Base-by-base conservation (phyloP, 345 rosid genomes). In the Euphorbia lathyris region DNA sequence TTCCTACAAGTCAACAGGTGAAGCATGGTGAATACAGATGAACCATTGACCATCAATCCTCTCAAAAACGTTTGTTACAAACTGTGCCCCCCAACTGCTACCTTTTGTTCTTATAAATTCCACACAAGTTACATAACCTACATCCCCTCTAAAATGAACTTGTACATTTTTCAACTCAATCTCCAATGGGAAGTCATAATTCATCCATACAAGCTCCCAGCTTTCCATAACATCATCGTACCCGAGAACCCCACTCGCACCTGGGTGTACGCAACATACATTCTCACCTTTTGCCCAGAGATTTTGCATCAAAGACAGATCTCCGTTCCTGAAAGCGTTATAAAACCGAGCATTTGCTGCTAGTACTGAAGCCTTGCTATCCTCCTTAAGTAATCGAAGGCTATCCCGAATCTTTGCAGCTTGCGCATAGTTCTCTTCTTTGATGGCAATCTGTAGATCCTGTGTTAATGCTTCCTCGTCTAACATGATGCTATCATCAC, bases 11-110 rank as follows among this genome's bases (percentile, higher is more conserved):
- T 91, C 98, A 65, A 90, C 80, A 67, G 86, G 86, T 25, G 96
- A 92, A 63, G 97, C 99, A 80, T 95, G 99, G 80, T 95, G 99
- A 74, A 91, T 69, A 73, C 93, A 86, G 67, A 92, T 88, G 66
- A 79, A 84, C 97, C 97, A 92, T 40, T 77, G 70, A 29, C 90
- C 97, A 79, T 80, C 83, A 38, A 90, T 80, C 80, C 77, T 80
- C 86, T 95, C 97, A 76, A 92, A 92, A 74, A 90, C 93, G 73
- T 90, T 95, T 0, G 97, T 85, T 45, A 86, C 97, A 77, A 87
- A 91, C 77, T 95, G 97, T 32, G 88, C 92, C 36, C 99, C 99
- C 99, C 97, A 95, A 45, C 92, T 90, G 84, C 87, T 86, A 19
- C 96, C 97, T 81, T 83, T 88, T 13, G 97, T 90, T 83, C 84